Evolutionary conservation across 805 yeast genomes (phyloP), one percentile per base, ranked within the genome.

Genomic region (Pichia nanzhaoensis): DNA sequence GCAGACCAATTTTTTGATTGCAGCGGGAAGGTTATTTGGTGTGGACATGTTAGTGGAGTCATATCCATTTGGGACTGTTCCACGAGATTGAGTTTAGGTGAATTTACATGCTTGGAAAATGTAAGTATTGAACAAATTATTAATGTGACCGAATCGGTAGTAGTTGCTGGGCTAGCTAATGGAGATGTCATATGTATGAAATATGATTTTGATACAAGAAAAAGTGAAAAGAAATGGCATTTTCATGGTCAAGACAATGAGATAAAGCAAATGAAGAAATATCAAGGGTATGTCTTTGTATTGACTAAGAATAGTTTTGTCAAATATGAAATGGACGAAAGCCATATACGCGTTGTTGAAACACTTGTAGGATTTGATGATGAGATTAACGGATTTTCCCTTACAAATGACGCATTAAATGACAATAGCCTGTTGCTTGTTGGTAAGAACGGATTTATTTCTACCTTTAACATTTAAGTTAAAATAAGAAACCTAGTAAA

Each of bases 1-100:
- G 5, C 28, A 1, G 50, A 35, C 20, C 18, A 37, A 17, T 80
- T 78, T 48, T 74, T 64, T 55, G 85, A 74, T 24, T 72, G 77
- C 17, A 62, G 58, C 7, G 78, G 71, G 0, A 73, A 71, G 49
- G 48, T 52, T 4, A 55, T 74, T 3, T 58, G 67, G 21, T 74
- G 72, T 2, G 84, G 71, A 1, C 61, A 70, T 51, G 55, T 50
- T 28, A 65, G 69, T 38, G 76, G 76, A 2, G 47, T 45, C 4
- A 54, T 75, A 4, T 62, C 71, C 0, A 45, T 59, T 8, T 75
- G 78, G 78, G 73, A 74, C 55, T 28, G 66, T 27, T 55, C 64
- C 21, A 56, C 55, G 2, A 46, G 55, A 27, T 24, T 51, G 5
- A 53, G 41, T 16, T 31, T 55, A 10, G 56, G 59, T 1, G 66